A percentile compares a stretch with the other conserved stretches of the same genome.
These are phyloP conservation scores for Citrus reticulata DNA, from an alignment of 345 rosid genomes.

Conservation along the genomic window DNA sequence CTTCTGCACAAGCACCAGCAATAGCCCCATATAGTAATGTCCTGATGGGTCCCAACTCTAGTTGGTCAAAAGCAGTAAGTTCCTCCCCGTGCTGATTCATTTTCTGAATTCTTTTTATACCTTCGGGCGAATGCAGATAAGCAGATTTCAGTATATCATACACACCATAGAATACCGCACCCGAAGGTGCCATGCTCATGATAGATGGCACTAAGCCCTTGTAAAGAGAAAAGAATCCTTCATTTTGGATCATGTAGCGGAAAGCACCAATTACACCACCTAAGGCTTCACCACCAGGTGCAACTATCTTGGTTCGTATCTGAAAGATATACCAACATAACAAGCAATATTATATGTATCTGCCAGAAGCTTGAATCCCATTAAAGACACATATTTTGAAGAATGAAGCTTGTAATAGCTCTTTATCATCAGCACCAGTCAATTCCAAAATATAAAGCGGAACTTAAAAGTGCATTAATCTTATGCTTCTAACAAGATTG, in stretches of 20 bases:
- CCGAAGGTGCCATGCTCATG: constrained; percentile 71
- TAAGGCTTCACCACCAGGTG: constrained; percentile 74
- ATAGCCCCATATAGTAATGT: constrained; percentile 68
- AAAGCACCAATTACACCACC: constrained; percentile 71
- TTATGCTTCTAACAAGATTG: not conserved
- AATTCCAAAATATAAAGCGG: not conserved
- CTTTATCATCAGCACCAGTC: not conserved
- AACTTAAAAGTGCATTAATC: not conserved
- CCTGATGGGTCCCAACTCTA: constrained; percentile 72
- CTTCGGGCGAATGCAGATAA: constrained; percentile 61
- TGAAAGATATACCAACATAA: constrained; percentile 20
- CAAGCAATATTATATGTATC: not conserved
- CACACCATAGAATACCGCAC: constrained; percentile 72
- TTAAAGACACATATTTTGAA: not conserved
- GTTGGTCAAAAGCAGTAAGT: constrained; percentile 60
- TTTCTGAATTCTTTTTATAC: constrained; percentile 55
- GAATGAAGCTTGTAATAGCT: no score
- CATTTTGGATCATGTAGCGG: constrained; percentile 54
- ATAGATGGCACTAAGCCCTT: constrained; percentile 74
- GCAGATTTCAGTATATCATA: constrained; percentile 64
- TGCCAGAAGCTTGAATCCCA: not conserved
- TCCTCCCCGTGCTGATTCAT: constrained; percentile 52
- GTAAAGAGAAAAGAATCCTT: constrained; percentile 71
- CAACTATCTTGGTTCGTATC: constrained; percentile 72
- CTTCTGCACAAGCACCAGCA: constrained; percentile 81